These are phyloP conservation scores for Triticum timopheevii DNA, from an alignment of 176 grass and related monocot genomes.

Conservation along the genomic window DNA sequence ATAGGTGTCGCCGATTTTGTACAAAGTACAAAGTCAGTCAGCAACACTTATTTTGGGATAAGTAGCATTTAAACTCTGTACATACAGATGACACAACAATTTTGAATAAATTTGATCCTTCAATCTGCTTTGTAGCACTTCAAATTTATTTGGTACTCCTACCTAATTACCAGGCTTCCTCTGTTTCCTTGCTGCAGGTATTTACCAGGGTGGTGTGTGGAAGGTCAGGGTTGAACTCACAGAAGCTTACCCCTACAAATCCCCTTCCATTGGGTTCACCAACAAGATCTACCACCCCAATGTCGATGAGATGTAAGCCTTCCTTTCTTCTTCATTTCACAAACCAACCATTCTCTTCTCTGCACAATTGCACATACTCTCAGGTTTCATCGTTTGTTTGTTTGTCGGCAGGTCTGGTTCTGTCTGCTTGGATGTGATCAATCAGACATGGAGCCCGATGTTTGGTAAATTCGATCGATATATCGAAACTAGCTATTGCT, in stretches of 20 bases:
- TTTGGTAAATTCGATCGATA: slow-evolving; percentile 38
- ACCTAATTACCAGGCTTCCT: not conserved
- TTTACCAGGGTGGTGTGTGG: slow-evolving; percentile 65
- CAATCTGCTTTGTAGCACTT: not conserved
- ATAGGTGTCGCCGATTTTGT: too few species aligned
- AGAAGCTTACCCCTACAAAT: slow-evolving; percentile 63
- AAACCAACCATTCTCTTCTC: not conserved
- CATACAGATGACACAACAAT: too few species aligned
- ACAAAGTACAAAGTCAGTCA: too few species aligned
- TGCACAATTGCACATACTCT: not conserved
- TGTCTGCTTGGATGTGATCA: slow-evolving; percentile 60
- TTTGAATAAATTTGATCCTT: not conserved
- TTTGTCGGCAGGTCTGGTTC: slow-evolving; percentile 43
- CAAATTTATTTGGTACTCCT: not conserved
- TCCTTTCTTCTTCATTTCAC: too few species aligned
- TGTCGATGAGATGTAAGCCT: slow-evolving; percentile 59
- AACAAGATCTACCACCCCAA: slow-evolving; percentile 67
- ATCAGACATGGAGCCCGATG: slow-evolving; percentile 69
- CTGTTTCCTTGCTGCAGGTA: slow-evolving; percentile 22
- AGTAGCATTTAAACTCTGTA: not conserved
- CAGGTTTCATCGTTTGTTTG: not conserved
- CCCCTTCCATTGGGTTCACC: slow-evolving; percentile 57
- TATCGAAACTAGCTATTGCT: too few species aligned
- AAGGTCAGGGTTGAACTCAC: slow-evolving; percentile 52
- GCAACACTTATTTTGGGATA: too few species aligned